Evolutionary conservation across 192 early-diverging fungal genomes (phyloP), one percentile per base, ranked within the genome.

Genomic region (Backusella australiensis): DNA sequence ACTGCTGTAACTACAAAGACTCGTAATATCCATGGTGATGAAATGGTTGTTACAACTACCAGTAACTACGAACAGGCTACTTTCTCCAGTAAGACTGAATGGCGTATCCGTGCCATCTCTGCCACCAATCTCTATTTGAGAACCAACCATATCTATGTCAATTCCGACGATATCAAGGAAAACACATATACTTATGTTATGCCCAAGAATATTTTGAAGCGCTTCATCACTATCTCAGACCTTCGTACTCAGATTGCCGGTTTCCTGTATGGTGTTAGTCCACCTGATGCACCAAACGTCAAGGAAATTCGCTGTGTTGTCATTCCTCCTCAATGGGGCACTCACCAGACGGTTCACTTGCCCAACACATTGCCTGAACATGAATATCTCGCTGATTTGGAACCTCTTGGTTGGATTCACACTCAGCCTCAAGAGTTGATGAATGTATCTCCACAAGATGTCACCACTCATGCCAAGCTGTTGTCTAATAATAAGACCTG

Each of bases 61-160:
- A 96, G 95, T 74, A 95, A 96, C 75, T 99, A 98, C 79, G 98
- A 98, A 85, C 92, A 94, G 6, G 94, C 97, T 85, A 95, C 95
- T 4, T 99, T 99, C 83, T 89, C 93, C n/a, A 98, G 96, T 56
- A 98, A 99, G 87, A 98, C 97, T 6, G 98, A 99, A 81, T 99
- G 98, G 98, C 94, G 98, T 73, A 90, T 97, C 59, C 92, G 98
- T 49, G 97, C 98, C n/a, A 95, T 99, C 69, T 95, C 98, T 4
- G 93, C 96, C 9, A 97, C 97, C 73, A 98, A 98, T 81, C 82
- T 99, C 81, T 93, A 95, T 72, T 83, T 98, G 71, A 94, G 97
- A 75, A 98, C 97, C 4, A 95, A 97, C 81, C 95, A 98, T 82
- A 93, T 99, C 80, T 98, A 96, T 76, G 97, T 99, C 49, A 91